These are phyloP conservation scores for Primulina huaijiensis DNA, from an alignment of 257 asterid species.

Conservation along the genomic window DNA sequence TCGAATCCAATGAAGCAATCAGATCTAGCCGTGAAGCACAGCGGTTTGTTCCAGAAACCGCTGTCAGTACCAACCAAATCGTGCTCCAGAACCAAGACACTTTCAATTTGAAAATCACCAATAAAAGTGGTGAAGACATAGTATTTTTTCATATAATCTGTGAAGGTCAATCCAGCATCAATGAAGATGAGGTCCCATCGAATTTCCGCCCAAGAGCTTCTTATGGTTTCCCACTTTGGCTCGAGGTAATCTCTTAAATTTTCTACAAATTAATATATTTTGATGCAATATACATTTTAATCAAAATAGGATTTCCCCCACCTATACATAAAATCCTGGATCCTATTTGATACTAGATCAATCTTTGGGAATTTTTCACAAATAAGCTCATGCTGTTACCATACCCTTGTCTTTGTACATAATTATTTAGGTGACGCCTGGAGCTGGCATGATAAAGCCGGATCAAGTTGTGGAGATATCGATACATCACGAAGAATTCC, in stretches of 20 bases:
- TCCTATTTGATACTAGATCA: neutral
- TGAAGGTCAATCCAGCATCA: conserved; percentile 65
- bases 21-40: conserved; percentile 51
- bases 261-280: neutral
- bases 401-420: neutral
- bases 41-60: conserved; percentile 60
- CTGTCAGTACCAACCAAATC: conserved; percentile 45
- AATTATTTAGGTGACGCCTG: conserved; percentile 61
- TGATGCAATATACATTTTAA: neutral
- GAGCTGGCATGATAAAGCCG: conserved; percentile 59
- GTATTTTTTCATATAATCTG: conserved; percentile 68
- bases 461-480: conserved; percentile 54
- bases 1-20: conserved; percentile 40
- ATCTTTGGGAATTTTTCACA: neutral
- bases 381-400: neutral
- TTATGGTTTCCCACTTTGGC: conserved; percentile 91
- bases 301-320: neutral
- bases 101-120: conserved; percentile 60
- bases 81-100: conserved; percentile 70
- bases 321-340: neutral
- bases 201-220: conserved; percentile 65
- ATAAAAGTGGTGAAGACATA: conserved; percentile 54
- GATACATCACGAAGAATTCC: conserved; percentile 62
- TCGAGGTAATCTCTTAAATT: conserved; percentile 51
- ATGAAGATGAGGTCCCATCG: conserved; percentile 43